Evolutionary conservation across 352 stramenopile genomes (phyloP), one percentile per base, ranked within the genome.

Genomic region (Phytopythium litorale): DNA sequence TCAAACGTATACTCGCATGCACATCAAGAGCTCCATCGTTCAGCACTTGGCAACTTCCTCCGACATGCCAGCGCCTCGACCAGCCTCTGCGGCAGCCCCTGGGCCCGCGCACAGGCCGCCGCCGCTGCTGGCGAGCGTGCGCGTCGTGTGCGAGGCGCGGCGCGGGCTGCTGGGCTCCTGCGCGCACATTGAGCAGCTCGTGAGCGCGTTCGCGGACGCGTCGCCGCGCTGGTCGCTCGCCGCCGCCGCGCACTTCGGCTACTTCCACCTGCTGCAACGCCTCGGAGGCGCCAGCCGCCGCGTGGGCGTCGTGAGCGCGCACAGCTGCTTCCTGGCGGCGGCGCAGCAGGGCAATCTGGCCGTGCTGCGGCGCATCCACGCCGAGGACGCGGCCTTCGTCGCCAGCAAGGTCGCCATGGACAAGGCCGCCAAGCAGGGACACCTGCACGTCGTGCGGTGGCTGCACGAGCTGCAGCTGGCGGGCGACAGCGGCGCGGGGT

Each of bases 341-440:
- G 66, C 62, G 4, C 66, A 76, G 42, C 60, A 63, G 28, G 63
- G 66, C 18, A 49, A 68, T 23, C 46, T 73, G 23, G 7, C 33
- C 25, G 16, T 73, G 35, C 11, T 76, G 53, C 65, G 73, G 54
- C 71, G 69, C 59, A 21, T 73, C 30, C 37, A 42, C 35, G 54
- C 46, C 9, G 65, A 67, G 25, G 68, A 70, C 23, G 65, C 65
- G 0, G 50, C 48, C 3, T 70, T 72, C 30, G 56, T 63, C 32
- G 55, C 49, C n/a, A 71, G 63, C 9, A 56, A 50, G 8, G 49
- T 37, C 37, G 68, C 71, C 16, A 42, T 78, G 43, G 68, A 76
- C n/a, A 62, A 74, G 25, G 68, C 71, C 12, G 71, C 71, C 18
- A 58, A 71, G 50, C 57, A 65, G n/a, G 69, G 72, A 21, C 69